Conservation (phyloP, 495 filamentous ascomycete genomes). For the Trichocladium antarcticum region DNA sequence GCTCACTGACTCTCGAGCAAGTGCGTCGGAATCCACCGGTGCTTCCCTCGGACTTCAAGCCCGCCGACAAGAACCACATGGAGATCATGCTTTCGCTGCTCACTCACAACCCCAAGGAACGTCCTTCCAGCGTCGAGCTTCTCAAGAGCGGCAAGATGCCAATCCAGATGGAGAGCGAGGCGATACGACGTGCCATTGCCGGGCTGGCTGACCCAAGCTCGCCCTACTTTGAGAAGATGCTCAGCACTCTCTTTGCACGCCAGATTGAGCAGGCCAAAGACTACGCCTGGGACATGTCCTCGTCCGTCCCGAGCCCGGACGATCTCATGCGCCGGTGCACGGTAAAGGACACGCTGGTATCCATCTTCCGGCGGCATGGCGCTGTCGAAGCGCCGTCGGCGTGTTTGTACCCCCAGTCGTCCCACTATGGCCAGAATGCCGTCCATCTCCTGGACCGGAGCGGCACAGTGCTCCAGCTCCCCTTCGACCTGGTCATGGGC, state of each 20-base stretch:
- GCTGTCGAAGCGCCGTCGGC: slow-evolving; percentile 70
- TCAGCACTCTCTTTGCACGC: slow-evolving; percentile 68
- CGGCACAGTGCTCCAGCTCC: slow-evolving; percentile 78
- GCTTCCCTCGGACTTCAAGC: slow-evolving; percentile 64
- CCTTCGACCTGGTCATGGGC: slow-evolving; percentile 83
- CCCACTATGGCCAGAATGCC: slow-evolving; percentile 54
- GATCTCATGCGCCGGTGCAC: slow-evolving; percentile 60
- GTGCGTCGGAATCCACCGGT: slow-evolving; percentile 56
- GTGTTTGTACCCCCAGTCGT: slow-evolving; percentile 68
- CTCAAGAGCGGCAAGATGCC: slow-evolving; percentile 81
- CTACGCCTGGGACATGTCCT: slow-evolving; percentile 72
- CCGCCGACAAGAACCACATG: slow-evolving; percentile 58
- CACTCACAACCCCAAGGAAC: slow-evolving; percentile 65
- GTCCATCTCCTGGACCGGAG: slow-evolving; percentile 71
- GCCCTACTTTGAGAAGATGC: slow-evolving; percentile 80
- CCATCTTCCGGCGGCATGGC: slow-evolving; percentile 83
- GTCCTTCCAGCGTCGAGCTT: slow-evolving; percentile 77
- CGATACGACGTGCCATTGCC: slow-evolving; percentile 68
- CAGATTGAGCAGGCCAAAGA: slow-evolving; percentile 65
- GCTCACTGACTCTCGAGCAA: slow-evolving; percentile 59
- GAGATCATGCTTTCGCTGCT: slow-evolving; percentile 71
- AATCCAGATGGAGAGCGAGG: slow-evolving; percentile 83
- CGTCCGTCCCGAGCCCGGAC: slow-evolving; percentile 39
- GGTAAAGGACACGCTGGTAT: slow-evolving; percentile 62
- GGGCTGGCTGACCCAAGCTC: slow-evolving; percentile 71